Conservation (phyloP, 768 basidiomycete genomes). For the Leccinum barrowsii region DNA sequence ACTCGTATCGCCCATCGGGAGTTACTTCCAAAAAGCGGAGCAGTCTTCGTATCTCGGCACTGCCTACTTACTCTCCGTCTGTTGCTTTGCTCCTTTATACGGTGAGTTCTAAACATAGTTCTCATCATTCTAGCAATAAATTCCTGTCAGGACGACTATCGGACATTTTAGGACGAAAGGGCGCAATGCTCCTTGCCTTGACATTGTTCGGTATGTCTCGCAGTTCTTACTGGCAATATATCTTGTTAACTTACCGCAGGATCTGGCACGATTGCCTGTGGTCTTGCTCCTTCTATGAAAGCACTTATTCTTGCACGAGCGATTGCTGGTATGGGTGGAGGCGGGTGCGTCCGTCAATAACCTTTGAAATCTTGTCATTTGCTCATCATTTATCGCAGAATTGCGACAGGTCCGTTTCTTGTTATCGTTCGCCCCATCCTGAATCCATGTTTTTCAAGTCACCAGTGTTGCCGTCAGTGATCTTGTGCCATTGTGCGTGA, state of each 20-base stretch:
- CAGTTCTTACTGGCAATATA: neutral
- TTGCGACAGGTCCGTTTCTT: neutral
- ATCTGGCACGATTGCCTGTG: neutral
- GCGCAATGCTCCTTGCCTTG: neutral
- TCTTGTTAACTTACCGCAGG: neutral
- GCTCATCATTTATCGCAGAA: neutral
- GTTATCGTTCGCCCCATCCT: neutral
- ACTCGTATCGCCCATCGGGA: neutral
- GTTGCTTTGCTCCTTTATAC: neutral
- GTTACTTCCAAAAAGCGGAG: constrained; percentile 39
- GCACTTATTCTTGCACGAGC: neutral
- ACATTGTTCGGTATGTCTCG: neutral
- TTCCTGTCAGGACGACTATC: neutral
- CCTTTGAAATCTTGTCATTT: neutral
- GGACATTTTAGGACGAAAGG: neutral
- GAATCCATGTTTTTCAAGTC: neutral
- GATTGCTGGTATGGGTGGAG: neutral
- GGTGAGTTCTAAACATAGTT: neutral
- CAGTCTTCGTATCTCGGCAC: neutral
- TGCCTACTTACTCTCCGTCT: neutral
- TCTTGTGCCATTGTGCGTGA: neutral
- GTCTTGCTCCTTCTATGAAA: neutral
- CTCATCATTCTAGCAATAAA: neutral
- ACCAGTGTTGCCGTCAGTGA: neutral
- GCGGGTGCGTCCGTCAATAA: neutral